These are phyloP conservation scores for Coelastrella sp. DNA, from an alignment of 139 green algal species.

Conservation along the genomic window DNA sequence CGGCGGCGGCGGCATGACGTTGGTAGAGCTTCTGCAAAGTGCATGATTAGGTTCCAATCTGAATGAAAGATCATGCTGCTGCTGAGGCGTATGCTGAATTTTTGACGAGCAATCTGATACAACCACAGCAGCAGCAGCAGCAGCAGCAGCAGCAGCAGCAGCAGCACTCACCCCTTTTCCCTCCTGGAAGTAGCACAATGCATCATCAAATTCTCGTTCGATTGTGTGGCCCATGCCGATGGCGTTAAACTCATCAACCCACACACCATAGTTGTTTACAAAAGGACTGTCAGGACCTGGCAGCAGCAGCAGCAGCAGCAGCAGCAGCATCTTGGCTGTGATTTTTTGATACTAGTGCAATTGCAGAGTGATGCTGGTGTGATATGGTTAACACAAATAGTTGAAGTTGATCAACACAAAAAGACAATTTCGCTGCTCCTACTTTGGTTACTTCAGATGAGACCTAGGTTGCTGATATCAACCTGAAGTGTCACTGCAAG, in stretches of 20 bases:
- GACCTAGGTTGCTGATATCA: too few species aligned
- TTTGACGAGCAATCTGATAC: neutral
- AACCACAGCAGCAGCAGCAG: neutral
- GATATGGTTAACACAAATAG: too few species aligned
- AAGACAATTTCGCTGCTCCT: too few species aligned
- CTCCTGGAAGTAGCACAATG: conserved; percentile 82
- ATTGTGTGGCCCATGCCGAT: conserved; percentile 79
- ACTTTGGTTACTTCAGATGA: too few species aligned
- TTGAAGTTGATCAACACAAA: too few species aligned
- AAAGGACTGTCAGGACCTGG: conserved; percentile 83
- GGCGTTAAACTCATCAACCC: conserved; percentile 83
- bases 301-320: neutral
- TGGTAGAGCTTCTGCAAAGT: neutral
- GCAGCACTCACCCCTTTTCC: conserved; percentile 53
- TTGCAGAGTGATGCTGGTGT: too few species aligned
- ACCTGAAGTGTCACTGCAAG: neutral
- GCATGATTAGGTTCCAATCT: neutral
- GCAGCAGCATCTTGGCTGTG: too few species aligned
- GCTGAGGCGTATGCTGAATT: neutral
- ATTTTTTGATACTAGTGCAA: too few species aligned
- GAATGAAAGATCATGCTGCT: neutral
- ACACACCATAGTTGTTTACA: conserved; percentile 97
- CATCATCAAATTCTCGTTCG: conserved; percentile 68
- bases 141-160: too few species aligned
- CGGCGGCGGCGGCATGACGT: neutral